phyloP scores from a whole-genome alignment of 345 rosid genomes.

The Eucalyptus pauciflora region DNA sequence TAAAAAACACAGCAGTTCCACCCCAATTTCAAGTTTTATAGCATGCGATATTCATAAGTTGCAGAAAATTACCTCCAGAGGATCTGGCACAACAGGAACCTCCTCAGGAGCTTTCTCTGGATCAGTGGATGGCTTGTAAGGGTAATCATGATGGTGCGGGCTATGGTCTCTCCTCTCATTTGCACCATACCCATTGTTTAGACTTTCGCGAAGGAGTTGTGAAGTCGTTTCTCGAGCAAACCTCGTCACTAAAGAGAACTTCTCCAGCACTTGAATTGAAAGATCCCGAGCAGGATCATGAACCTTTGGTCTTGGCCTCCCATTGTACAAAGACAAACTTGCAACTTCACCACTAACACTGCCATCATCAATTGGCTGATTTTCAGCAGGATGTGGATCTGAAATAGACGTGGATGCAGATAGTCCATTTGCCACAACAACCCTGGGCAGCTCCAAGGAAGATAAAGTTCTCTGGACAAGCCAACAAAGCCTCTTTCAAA shows the following conservation, averaged over 20 bases:
- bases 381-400: conserved; percentile 30
- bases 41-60: neutral
- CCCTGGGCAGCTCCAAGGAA: conserved; percentile 85
- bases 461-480: conserved; percentile 65
- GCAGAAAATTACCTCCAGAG: conserved; percentile 56
- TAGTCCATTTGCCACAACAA: conserved; percentile 51
- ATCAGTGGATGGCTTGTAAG: conserved; percentile 21
- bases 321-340: conserved; percentile 25
- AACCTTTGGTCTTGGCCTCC: conserved; percentile 48
- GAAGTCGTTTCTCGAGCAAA: conserved; percentile 93
- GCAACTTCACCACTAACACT: conserved; percentile 12
- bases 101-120: conserved; percentile 22
- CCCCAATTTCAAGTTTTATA: neutral
- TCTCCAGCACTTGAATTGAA: conserved; percentile 81
- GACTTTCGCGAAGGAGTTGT: conserved; percentile 64
- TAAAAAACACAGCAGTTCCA: neutral
- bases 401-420: conserved; percentile 25
- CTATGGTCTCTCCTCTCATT: conserved; percentile 40
- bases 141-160: conserved; percentile 23
- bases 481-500: conserved; percentile 1
- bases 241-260: conserved; percentile 88
- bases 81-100: conserved; percentile 55
- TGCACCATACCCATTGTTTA: conserved; percentile 46
- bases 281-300: conserved; percentile 90
- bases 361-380: conserved; percentile 28